phyloP scores from a whole-genome alignment of 208 protist species.

The Crithidia bombi region DNA sequence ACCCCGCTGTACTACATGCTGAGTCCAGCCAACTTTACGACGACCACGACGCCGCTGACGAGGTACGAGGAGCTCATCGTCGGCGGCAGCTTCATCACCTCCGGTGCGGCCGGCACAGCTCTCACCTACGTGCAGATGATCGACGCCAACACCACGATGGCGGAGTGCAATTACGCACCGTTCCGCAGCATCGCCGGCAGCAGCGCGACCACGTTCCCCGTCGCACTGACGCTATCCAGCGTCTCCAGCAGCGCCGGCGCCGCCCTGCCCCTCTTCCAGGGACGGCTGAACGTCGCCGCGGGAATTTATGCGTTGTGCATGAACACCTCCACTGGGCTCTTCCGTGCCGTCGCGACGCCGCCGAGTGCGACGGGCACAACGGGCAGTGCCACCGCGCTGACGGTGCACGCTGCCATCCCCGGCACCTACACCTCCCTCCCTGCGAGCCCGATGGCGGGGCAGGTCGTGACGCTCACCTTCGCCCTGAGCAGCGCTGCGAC shows the following conservation, averaged over 20 bases:
- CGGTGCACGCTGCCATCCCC: slow-evolving; percentile 46
- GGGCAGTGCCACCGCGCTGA: slow-evolving; percentile 27
- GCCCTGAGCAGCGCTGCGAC: background rate
- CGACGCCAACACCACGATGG: slow-evolving; percentile 33
- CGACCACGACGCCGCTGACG: slow-evolving; percentile 38
- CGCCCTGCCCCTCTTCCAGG: slow-evolving; percentile 34
- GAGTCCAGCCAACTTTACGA: slow-evolving; percentile 53
- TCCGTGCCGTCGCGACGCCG: slow-evolving; percentile 52
- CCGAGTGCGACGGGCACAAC: slow-evolving; percentile 14
- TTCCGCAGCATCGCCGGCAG: slow-evolving; percentile 51
- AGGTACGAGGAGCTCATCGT: slow-evolving; percentile 80
- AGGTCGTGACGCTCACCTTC: slow-evolving; percentile 68
- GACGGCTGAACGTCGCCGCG: slow-evolving; percentile 41
- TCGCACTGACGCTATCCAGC: slow-evolving; percentile 23
- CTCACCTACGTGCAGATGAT: slow-evolving; percentile 55
- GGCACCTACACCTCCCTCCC: slow-evolving; percentile 47
- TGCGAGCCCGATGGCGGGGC: slow-evolving; percentile 48
- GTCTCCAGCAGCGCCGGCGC: slow-evolving; percentile 15
- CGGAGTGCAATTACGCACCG: slow-evolving; percentile 85
- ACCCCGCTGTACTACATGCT: slow-evolving; percentile 74
- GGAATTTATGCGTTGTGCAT: slow-evolving; percentile 81
- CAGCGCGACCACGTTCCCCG: slow-evolving; percentile 28
- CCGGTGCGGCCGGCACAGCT: slow-evolving; percentile 10
- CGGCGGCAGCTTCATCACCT: slow-evolving; percentile 46
- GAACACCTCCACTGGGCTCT: slow-evolving; percentile 51